Percentiles rank a stretch among this genome's conserved stretches.
Conservation (phyloP, 1,284 basidiomycete species). For the Pseudozyma tsukubaensis region DNA sequence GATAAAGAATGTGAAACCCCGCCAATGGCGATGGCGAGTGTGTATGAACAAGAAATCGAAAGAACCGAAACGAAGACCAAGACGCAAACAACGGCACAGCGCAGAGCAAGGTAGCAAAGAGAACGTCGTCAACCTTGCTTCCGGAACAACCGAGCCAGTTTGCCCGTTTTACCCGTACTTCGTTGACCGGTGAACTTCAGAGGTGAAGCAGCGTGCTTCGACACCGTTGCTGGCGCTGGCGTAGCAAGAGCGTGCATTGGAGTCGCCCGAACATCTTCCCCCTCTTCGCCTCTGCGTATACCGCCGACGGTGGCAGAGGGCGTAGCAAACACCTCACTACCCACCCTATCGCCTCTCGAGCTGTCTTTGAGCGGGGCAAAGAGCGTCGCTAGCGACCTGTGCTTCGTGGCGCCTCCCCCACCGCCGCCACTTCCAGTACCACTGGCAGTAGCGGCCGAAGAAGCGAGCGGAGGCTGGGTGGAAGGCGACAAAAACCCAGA, state of each 20-base stretch:
- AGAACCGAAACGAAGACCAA: neutral
- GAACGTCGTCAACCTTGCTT: constrained; percentile 8
- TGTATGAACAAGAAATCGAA: neutral
- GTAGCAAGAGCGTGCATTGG: neutral
- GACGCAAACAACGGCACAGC: neutral
- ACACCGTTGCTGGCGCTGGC: neutral
- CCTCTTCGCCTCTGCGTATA: neutral
- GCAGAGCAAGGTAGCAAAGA: neutral
- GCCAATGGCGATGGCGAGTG: neutral
- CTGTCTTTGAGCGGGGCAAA: constrained; percentile 16
- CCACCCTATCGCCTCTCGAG: neutral
- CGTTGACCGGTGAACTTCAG: constrained; percentile 5
- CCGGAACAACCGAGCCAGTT: constrained; percentile 23
- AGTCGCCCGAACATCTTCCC: neutral
- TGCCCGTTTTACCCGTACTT: constrained; percentile 10
- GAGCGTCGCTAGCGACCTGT: constrained; percentile 22
- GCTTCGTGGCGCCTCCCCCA: constrained; percentile 6
- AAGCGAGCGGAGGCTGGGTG: neutral
- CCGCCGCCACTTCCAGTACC: too few relatives aligned
- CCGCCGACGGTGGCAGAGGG: too few relatives aligned
- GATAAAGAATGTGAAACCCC: neutral
- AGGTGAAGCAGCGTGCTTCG: neutral
- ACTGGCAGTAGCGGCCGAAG: neutral
- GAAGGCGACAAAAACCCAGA: constrained; percentile 29
- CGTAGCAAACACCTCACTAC: too few relatives aligned